Conservation (phyloP, 2,329 filamentous ascomycete genomes). For the Fonsecaea pugnacius region DNA sequence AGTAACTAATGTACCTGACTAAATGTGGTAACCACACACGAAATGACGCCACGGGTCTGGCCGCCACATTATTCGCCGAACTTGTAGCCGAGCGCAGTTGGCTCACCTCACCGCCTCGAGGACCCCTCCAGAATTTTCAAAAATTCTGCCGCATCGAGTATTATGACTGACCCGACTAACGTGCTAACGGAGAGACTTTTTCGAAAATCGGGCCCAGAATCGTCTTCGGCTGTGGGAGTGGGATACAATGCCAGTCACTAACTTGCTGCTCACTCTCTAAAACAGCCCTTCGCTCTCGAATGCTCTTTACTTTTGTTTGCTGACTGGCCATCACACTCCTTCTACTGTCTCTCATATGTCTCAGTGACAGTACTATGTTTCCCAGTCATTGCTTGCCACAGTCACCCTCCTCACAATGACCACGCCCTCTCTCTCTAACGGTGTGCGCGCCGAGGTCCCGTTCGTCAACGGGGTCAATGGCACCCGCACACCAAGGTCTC, state of each 20-base stretch:
- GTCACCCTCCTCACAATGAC: slow-evolving; percentile 24
- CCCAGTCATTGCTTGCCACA: not conserved
- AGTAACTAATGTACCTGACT: not conserved
- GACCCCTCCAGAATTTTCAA: slow-evolving; percentile 21
- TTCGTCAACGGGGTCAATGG: slow-evolving; percentile 24
- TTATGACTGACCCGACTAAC: not conserved
- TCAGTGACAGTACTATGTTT: slow-evolving; percentile 20
- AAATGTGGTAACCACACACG: slow-evolving; percentile 5
- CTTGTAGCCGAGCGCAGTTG: slow-evolving; percentile 1
- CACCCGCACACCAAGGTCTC: slow-evolving; percentile 19
- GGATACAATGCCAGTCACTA: slow-evolving; percentile 9
- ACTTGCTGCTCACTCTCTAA: slow-evolving; percentile 2
- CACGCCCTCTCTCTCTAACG: slow-evolving; percentile 34
- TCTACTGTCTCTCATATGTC: slow-evolving; percentile 5
- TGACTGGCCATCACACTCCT: not conserved
- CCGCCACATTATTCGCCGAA: slow-evolving; percentile 20
- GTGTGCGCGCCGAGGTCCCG: slow-evolving; percentile 27
- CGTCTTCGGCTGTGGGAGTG: not conserved
- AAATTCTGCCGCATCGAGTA: slow-evolving; percentile 23
- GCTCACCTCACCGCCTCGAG: slow-evolving; percentile 13
- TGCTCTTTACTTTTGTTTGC: slow-evolving; percentile 12
- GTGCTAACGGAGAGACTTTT: not conserved
- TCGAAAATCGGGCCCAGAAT: not conserved
- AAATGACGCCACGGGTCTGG: slow-evolving; percentile 11
- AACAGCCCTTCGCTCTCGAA: slow-evolving; percentile 3